A percentile compares a stretch with the other conserved stretches of the same genome.
phyloP scores from a whole-genome alignment of 176 grass and related monocot genomes.

The Aegilops longissima region DNA sequence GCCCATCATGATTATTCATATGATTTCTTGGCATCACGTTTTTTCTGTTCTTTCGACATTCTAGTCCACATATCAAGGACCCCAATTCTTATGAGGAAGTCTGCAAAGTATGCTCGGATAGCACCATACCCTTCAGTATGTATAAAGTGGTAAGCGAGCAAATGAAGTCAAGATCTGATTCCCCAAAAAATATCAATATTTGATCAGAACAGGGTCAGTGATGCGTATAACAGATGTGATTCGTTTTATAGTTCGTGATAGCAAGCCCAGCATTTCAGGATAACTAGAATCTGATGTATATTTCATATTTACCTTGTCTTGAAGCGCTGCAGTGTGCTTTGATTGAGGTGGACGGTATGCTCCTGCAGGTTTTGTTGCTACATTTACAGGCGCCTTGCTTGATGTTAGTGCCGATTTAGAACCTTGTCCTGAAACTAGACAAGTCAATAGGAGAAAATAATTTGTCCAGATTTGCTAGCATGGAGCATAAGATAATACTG shows the following conservation, averaged over 20 bases:
- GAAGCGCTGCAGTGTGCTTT: slow-evolving; percentile 69
- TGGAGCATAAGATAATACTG: slow-evolving; percentile 27
- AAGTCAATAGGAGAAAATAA: slow-evolving; percentile 27
- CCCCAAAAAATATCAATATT: background rate
- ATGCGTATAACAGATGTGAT: background rate
- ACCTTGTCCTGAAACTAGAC: slow-evolving; percentile 55
- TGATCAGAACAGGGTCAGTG: background rate
- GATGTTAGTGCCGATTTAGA: slow-evolving; percentile 73
- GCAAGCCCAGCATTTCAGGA: background rate
- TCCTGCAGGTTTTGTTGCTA: slow-evolving; percentile 52
- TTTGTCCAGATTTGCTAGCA: slow-evolving; percentile 17
- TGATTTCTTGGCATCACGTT: background rate
- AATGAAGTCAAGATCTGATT: background rate
- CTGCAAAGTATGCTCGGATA: background rate
- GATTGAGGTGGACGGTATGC: slow-evolving; percentile 86
- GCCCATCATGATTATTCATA: background rate
- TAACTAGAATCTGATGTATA: slow-evolving; percentile 1
- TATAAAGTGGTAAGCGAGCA: background rate
- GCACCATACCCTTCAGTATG: background rate
- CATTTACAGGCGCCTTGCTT: slow-evolving; percentile 50
- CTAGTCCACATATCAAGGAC: background rate
- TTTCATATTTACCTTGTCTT: slow-evolving; percentile 67
- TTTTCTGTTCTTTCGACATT: background rate
- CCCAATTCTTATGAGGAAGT: slow-evolving; percentile 1
- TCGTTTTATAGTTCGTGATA: background rate